These are phyloP conservation scores for Somion occarium DNA, from an alignment of 1,284 basidiomycete genomes.

Conservation along the genomic window DNA sequence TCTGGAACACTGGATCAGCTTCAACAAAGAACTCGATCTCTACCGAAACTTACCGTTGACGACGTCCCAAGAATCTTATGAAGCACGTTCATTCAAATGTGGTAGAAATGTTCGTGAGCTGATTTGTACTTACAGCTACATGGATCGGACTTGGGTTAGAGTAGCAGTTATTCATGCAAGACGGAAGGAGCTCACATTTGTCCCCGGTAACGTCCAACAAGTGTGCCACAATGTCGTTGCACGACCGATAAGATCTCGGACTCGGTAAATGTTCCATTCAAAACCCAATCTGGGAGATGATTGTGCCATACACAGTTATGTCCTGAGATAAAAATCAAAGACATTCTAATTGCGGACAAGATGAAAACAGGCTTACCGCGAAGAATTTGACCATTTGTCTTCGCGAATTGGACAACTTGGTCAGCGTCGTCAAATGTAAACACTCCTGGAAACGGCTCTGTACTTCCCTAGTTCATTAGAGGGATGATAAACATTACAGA, in stretches of 20 bases:
- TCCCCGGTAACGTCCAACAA: slow-evolving; percentile 44
- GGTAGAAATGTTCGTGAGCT: background rate
- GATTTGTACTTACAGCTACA: slow-evolving; percentile 14
- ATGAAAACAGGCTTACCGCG: slow-evolving; percentile 26
- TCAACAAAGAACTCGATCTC: background rate
- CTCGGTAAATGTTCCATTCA: slow-evolving; percentile 33
- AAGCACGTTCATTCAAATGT: background rate
- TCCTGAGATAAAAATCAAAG: slow-evolving; percentile 12
- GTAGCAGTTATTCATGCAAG: background rate
- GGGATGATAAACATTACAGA: background rate
- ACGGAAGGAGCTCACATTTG: slow-evolving; percentile 32
- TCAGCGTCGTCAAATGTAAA: slow-evolving; percentile 42
- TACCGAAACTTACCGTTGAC: slow-evolving; percentile 22
- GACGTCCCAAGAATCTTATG: slow-evolving; percentile 28
- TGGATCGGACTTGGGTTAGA: background rate
- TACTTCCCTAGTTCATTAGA: slow-evolving; percentile 33
- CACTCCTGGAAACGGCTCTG: slow-evolving; percentile 38
- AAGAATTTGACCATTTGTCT: slow-evolving; percentile 35
- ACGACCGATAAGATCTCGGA: slow-evolving; percentile 38
- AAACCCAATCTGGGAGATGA: slow-evolving; percentile 45
- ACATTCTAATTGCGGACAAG: slow-evolving; percentile 1
- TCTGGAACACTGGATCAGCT: slow-evolving; percentile 19
- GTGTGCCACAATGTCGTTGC: slow-evolving; percentile 36
- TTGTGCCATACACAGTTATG: slow-evolving; percentile 50
- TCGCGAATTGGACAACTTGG: slow-evolving; percentile 36